Base-by-base conservation (phyloP, 2,329 filamentous ascomycete species). In the Calonectria multiphialidica region DNA sequence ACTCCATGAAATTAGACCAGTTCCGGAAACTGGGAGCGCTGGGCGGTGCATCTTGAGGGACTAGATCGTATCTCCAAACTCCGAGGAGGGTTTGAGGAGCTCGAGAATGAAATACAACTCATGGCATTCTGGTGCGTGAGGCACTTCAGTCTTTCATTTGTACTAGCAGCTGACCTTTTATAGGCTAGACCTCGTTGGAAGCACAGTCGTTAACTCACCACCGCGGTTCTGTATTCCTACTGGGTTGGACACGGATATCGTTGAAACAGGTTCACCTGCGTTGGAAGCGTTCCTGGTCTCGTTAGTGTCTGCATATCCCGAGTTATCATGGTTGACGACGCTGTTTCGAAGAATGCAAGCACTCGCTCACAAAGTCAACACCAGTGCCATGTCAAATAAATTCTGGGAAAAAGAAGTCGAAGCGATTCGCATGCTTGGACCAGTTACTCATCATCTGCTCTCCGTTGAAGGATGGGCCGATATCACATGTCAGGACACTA, bases 141-240 rank as follows among this genome's bases (percentile, higher is more conserved):
- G 35, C 35, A 10, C 16, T 10, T 16, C 5, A 23, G 2, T 3
- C 4, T 3, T 40, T 8, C 28, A 9, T 16, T 33, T 12, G 18
- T 50, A 7, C 7, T 9, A n/a, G 13, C 5, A 9, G n/a, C 61
- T 64, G 5, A 64, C 2, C 0, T 13, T 33, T 64, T 21, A 10
- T 12, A 65, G 62, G 62, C 23, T 65, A 30, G 62, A 65, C 23
- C 45, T 65, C 7, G 45, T 65, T 37, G 62, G 33, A n/a, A 50
- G 62, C 2, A 42, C 62, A 3, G 62, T 53, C 13, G 35, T 21
- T 15, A 33, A 53, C 33, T 49, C 28, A 7, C 15, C 8, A 16
- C 62, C 62, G 12, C 30, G 45, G 23, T 50, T 65, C 18, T 28
- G 33, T n/a, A 53, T 65, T n/a, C 62, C 62, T 8, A 2, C 1